Conservation (phyloP, 208 protist genomes). For the Trypanosoma avium region DNA sequence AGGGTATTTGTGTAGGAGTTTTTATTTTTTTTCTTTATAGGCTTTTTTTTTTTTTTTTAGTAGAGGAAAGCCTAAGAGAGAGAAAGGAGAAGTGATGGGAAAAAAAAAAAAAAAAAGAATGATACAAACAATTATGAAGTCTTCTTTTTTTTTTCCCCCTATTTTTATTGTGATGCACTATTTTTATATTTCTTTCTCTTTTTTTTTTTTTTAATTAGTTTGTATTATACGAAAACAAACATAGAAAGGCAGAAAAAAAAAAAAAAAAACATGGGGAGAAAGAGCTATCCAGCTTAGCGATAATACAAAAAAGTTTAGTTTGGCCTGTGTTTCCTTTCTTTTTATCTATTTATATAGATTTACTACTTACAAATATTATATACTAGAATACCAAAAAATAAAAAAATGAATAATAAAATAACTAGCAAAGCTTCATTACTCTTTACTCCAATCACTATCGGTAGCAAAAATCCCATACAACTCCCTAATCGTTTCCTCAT, state of each 20-base stretch:
- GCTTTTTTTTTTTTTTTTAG: background rate
- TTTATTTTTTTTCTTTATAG: background rate
- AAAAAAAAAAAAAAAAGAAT: background rate
- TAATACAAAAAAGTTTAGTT: too few species aligned
- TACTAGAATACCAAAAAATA: background rate
- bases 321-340: too few species aligned
- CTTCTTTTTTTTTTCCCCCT: slow-evolving; percentile 5
- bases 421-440: slow-evolving; percentile 23
- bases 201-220: slow-evolving; percentile 20
- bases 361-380: background rate
- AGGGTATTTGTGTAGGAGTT: background rate
- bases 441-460: slow-evolving; percentile 67
- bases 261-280: too few species aligned
- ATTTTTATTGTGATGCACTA: slow-evolving; percentile 16
- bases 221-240: slow-evolving; percentile 3
- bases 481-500: slow-evolving; percentile 87
- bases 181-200: slow-evolving; percentile 13
- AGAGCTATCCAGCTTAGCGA: too few species aligned
- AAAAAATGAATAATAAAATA: background rate
- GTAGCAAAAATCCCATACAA: slow-evolving; percentile 19
- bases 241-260: too few species aligned
- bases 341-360: background rate
- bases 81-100: background rate
- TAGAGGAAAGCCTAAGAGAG: background rate
- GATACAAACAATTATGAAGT: too few species aligned